A percentile compares a stretch with the other conserved stretches of the same genome.
Evolutionary conservation across 345 rosid genomes (phyloP).

Genomic region (Aquilaria yunnanensis): DNA sequence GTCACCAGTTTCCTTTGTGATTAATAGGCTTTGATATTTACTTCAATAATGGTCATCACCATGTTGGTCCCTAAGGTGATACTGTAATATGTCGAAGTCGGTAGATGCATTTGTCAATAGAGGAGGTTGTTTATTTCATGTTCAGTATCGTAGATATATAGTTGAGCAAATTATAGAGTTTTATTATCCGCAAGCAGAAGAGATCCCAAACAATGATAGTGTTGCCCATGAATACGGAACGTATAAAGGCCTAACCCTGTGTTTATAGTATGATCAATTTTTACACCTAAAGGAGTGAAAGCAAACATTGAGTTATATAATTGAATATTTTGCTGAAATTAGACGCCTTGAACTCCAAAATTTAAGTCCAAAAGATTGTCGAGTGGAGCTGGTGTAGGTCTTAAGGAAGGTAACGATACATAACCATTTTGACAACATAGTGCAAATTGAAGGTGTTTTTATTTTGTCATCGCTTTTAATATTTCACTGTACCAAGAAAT

Average conservation of each 20-base stretch:
- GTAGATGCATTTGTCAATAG: neutral
- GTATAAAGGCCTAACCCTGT: neutral
- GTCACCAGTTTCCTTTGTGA: too few relatives aligned
- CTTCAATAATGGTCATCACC: too few relatives aligned
- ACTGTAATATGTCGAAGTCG: too few relatives aligned
- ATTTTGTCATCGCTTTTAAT: neutral
- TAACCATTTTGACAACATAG: neutral
- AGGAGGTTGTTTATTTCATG: neutral
- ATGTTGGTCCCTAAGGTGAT: too few relatives aligned
- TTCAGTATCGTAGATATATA: conserved; percentile 1
- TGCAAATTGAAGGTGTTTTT: neutral
- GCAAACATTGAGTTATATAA: neutral
- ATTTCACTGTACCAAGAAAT: neutral
- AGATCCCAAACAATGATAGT: conserved; percentile 3
- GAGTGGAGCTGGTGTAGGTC: neutral
- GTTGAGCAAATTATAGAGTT: neutral
- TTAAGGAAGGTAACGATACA: neutral
- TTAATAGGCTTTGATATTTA: too few relatives aligned
- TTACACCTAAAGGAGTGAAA: neutral
- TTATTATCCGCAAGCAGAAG: neutral
- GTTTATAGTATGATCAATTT: neutral
- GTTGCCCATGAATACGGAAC: neutral
- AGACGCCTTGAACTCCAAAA: neutral
- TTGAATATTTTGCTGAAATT: neutral
- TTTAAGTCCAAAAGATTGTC: neutral